Evolutionary conservation across 208 protist genomes (phyloP), one percentile per base, ranked within the genome.

Genomic region (Trypanosoma vivax): DNA sequence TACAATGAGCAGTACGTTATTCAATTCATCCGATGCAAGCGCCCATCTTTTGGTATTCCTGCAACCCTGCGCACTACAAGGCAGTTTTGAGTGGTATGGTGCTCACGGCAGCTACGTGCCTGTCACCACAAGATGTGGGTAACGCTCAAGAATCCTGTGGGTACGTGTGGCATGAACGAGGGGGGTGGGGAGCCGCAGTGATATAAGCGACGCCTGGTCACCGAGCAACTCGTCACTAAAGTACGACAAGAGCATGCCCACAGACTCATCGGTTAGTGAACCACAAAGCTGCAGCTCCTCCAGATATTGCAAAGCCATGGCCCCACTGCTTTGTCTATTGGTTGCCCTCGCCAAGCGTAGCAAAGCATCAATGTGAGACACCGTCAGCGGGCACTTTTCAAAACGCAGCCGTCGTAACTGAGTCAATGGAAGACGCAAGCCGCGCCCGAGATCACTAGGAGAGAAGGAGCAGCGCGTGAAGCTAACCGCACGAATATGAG

Each of bases 201-300:
- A 49, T 16, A 31, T 52, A 9, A 73, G 46, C 13, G 31, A 7
- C 1, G 39, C 42, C 11, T 42, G 14, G 11, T 21, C 39, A 7
- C 30, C 13, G 10, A 14, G 18, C 1, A 76, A 45, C 45, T 80
- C 69, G 5, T 82, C 68, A 38, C 70, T 34, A 11, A 90, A 65
- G 68, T 73, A 90, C 42, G 73, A 51, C 24, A 87, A 65, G 25
- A 90, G 24, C 7, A 72, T 69, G 0, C 53, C 40, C 13, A 87
- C 50, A 18, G 57, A 60, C 21, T 86, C 69, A 1, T 46, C 42
- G 7, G 78, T 87, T 6, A 90, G 56, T 2, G 76, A n/a, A 11
- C 82, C 82, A 34, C 78, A 77, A 2, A 90, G 62, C 46, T 90
- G 82, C 31, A 90, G 61, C 39, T 80, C 73, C 40, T 65, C 41